Evolutionary conservation across 2,329 filamentous ascomycete species (phyloP), one percentile per base, ranked within the genome.

Genomic region (Colletotrichum musae): DNA sequence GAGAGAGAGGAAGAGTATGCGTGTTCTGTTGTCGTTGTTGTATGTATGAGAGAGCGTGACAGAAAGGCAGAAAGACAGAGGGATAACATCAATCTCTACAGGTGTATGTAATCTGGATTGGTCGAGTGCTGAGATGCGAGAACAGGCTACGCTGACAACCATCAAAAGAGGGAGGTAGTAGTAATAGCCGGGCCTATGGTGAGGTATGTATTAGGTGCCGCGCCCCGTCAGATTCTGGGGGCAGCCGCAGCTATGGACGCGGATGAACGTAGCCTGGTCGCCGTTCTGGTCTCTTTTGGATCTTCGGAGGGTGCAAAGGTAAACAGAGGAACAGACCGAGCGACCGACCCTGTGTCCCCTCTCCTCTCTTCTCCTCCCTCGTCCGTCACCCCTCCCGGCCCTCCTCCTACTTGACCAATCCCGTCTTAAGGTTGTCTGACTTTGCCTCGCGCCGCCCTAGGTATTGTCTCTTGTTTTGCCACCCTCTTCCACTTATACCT

Each of bases 271-370:
- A 54, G 24, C 56, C 54, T 58, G 61, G 61, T 61, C 61, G 63
- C 56, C 10, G 48, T 45, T 36, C 50, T 57, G 50, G 62, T 56
- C 64, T 69, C 56, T n/a, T 48, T 54, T 54, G 53, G 28, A 26
- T 15, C 51, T 41, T 57, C 12, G 18, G 47, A 24, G 47, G 24
- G 39, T 36, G 32, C 32, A 26, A n/a, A 57, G 32, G 32, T 26
- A 18, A 48, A 61, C 48, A 66, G 56, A 43, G 41, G 41, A 15
- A 43, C 10, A n/a, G 43, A 12, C n/a, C 45, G 56, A 57, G 52
- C 47, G 48, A 66, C 28, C 48, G 21, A 60, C 32, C 15, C 21
- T 16, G 9, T 52, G 58, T 61, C 36, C 36, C 18, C 48, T 58
- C 26, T 45, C 32, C 50, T 67, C 43, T 45, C 32, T 43, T 32